Conservation (phyloP, 139 green algal genomes). For the Pseudopediastrum boryanum region DNA sequence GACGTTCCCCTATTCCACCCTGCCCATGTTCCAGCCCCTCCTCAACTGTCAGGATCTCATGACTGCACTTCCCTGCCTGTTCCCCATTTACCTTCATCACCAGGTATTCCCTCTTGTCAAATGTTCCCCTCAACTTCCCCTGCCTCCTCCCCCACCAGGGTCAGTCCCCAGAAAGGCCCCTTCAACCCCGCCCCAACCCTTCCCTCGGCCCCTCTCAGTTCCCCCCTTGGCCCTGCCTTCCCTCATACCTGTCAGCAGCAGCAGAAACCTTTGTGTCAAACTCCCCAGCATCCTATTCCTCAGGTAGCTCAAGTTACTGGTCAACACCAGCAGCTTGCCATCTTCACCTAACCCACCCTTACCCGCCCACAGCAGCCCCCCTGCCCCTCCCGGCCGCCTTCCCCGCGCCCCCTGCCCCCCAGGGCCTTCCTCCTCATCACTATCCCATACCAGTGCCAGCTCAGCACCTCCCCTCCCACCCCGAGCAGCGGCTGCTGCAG, state of each 20-base stretch:
- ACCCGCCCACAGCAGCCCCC: background rate
- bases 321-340: conserved; percentile 29
- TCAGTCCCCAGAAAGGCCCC: too few relatives aligned
- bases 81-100: too few relatives aligned
- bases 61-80: too few relatives aligned
- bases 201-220: too few relatives aligned
- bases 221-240: background rate
- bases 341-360: conserved; percentile 19
- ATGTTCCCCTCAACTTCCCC: too few relatives aligned
- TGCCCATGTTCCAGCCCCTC: too few relatives aligned
- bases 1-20: too few relatives aligned
- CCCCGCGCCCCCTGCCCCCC: too few relatives aligned
- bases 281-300: conserved; percentile 12
- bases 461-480: background rate
- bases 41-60: too few relatives aligned
- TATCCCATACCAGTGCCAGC: background rate
- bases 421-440: background rate
- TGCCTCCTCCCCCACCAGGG: too few relatives aligned
- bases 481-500: conserved; percentile 23
- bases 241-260: conserved; percentile 32
- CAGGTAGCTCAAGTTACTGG: conserved; percentile 26
- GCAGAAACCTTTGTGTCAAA: conserved; percentile 37
- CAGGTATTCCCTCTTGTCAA: too few relatives aligned
- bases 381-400: background rate
- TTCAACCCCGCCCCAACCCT: too few relatives aligned